Evolutionary conservation across 164 flowering plant species (phyloP).

Genomic region (Warburgia ugandensis): DNA sequence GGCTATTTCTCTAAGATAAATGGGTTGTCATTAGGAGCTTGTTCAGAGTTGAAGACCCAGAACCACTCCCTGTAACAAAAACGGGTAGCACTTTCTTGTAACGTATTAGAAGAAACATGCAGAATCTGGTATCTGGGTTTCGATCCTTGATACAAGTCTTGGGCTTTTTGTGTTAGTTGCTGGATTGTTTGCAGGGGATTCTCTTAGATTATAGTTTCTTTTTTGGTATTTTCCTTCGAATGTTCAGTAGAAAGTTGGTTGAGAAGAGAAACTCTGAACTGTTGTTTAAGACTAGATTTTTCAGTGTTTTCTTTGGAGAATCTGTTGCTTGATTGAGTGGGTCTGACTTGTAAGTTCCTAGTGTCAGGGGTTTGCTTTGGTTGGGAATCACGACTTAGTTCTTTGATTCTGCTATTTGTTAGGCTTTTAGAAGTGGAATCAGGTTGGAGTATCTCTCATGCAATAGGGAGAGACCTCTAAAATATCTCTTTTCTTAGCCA

Average conservation of each 20-base stretch:
- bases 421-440: too few species aligned
- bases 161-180: too few species aligned
- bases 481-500: not conserved
- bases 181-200: too few species aligned
- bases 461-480: not conserved
- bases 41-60: not conserved
- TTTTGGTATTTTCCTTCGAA: not conserved
- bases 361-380: too few species aligned
- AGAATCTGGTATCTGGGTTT: slow-evolving; percentile 1
- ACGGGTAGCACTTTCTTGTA: not conserved
- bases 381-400: too few species aligned
- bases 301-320: too few species aligned
- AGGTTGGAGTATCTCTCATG: not conserved
- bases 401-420: too few species aligned
- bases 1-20: not conserved
- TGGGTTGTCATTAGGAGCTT: not conserved
- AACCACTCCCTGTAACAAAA: not conserved
- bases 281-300: not conserved
- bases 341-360: too few species aligned
- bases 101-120: not conserved
- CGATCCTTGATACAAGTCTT: not conserved
- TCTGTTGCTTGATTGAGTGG: too few species aligned
- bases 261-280: not conserved
- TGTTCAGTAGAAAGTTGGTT: not conserved
- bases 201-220: not conserved